Evolutionary conservation across 139 green algal genomes (phyloP), one percentile per base, ranked within the genome.

Genomic region (Gonium pectorale): DNA sequence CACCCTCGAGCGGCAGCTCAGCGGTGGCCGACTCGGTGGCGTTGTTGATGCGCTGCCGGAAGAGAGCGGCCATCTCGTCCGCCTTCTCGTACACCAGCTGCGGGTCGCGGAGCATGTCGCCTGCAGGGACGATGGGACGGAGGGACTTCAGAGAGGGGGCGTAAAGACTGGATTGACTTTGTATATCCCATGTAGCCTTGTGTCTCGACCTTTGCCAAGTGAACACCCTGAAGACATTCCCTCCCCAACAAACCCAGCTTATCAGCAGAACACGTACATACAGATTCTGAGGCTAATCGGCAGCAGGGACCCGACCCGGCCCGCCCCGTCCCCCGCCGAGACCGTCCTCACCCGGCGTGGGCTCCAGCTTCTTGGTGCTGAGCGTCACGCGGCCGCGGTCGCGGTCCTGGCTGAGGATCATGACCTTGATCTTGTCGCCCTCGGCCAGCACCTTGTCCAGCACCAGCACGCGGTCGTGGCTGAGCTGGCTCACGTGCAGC

Each of bases 291-390:
- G 54, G 19, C 11, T 63, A 31, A 22, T 15, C 8, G 13, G 15
- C 3, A 37, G 3, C 29, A 9, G 29, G 3, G 17, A 38, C 2
- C 24, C 24, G 5, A 4, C 29, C 4, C 27, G 3, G 6, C 3
- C 3, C 37, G 27, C 7, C 59, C 26, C 27, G 4, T 67, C 27
- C 59, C n/a, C n/a, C n/a, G n/a, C n/a, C n/a, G n/a, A n/a, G n/a
- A n/a, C 37, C 54, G 6, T 17, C 26, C 77, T 98, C 97, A 44
- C 97, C 97, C 11, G 97, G 96, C 35, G 92, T 96, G 27, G 95
- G 93, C 94, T 99, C 98, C 73, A 99, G 94, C 93, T 99, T 99
- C 92, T 98, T 98, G 29, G 98, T 99, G 79, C 92, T 97, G 67
- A 99, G 90, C 43, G 94, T 95, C 44, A 99, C 87, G 52, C 97